Conservation (phyloP, 331 rosid genomes). For the Saraca asoca region DNA sequence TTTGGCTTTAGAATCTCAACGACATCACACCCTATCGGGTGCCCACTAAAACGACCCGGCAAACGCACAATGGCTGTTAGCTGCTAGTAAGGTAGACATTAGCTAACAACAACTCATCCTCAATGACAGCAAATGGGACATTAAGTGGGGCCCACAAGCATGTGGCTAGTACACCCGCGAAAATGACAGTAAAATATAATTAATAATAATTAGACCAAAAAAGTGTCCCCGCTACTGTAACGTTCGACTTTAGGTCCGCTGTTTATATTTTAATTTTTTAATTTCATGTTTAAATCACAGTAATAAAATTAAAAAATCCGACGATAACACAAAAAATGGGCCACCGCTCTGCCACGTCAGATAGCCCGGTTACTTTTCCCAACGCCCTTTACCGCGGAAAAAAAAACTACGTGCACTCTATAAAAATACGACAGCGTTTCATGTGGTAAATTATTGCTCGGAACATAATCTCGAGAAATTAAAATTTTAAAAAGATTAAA, state of each 20-base stretch:
- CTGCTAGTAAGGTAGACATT: background rate
- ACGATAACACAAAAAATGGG: background rate
- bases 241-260: slow-evolving; percentile 50
- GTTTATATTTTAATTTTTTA: too few relatives aligned
- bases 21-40: too few relatives aligned
- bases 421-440: too few relatives aligned
- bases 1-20: background rate
- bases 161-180: slow-evolving; percentile 36
- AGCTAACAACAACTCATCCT: too few relatives aligned
- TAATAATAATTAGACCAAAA: slow-evolving; percentile 16
- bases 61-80: background rate
- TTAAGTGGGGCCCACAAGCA: slow-evolving; percentile 52
- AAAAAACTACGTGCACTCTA: slow-evolving; percentile 1
- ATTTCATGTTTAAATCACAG: slow-evolving; percentile 12
- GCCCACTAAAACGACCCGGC: background rate
- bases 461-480: too few relatives aligned
- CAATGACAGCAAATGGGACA: background rate
- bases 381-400: too few relatives aligned
- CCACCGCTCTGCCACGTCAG: slow-evolving; percentile 36
- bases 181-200: background rate
- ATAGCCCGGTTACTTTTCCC: slow-evolving; percentile 32
- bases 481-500: too few relatives aligned
- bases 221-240: slow-evolving; percentile 56
- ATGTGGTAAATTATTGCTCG: too few relatives aligned
- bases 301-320: background rate